phyloP scores from a whole-genome alignment of 495 filamentous ascomycete species.

The Xylaria sp. region DNA sequence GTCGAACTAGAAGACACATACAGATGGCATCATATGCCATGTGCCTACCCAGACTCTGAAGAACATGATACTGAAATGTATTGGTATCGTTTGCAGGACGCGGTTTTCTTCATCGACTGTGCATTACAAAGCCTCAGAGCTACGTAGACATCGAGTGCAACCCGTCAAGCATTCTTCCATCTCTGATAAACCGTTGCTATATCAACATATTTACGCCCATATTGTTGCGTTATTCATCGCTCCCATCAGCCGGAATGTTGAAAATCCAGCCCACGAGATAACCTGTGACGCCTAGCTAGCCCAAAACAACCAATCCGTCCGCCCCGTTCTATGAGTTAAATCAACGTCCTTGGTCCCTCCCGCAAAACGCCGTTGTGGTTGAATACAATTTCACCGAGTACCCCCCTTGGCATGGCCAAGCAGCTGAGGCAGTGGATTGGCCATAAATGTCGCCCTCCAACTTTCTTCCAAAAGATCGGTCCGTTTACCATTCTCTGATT shows the following conservation, averaged over 20 bases:
- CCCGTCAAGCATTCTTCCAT: background rate
- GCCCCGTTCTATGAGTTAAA: constrained; percentile 15
- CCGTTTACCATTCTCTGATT: background rate
- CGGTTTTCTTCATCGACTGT: background rate
- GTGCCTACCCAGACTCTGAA: background rate
- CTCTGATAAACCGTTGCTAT: background rate
- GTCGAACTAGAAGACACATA: background rate
- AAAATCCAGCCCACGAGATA: constrained; percentile 18
- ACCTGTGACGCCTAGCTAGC: constrained; percentile 11
- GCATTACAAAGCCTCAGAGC: background rate
- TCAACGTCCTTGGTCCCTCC: background rate
- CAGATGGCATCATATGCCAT: background rate
- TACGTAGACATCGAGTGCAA: background rate
- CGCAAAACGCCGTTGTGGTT: constrained; percentile 24
- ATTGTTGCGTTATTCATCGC: background rate
- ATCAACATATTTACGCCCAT: background rate
- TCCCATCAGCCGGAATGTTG: constrained; percentile 19
- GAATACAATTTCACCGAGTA: constrained; percentile 14
- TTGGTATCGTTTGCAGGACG: background rate
- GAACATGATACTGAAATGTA: background rate
- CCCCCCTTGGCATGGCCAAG: background rate
- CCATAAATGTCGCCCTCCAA: no score
- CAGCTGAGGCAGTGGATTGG: background rate
- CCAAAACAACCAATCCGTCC: background rate
- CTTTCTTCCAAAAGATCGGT: background rate